Conservation (phyloP, 2,329 filamentous ascomycete species). For the Stemphylium lycopersici region DNA sequence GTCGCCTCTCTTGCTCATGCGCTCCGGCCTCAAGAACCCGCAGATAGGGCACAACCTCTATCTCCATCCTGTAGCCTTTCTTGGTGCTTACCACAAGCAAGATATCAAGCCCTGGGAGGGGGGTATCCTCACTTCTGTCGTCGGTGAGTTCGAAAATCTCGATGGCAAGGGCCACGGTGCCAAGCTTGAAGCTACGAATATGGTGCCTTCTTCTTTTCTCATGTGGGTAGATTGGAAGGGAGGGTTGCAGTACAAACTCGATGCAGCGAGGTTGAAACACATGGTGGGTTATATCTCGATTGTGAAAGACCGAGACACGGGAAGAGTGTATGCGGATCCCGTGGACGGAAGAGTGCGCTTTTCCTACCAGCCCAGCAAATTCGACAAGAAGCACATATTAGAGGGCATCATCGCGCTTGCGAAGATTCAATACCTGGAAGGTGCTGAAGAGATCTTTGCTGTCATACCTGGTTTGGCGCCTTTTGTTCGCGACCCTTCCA, state of each 20-base stretch:
- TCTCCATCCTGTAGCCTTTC: slow-evolving; percentile 72
- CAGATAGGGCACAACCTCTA: slow-evolving; percentile 84
- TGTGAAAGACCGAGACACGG: slow-evolving; percentile 75
- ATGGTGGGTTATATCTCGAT: slow-evolving; percentile 76
- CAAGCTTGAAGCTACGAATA: slow-evolving; percentile 78
- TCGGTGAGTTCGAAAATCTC: slow-evolving; percentile 78
- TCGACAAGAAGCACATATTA: slow-evolving; percentile 74
- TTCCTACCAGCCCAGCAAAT: slow-evolving; percentile 71
- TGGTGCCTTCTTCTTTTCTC: slow-evolving; percentile 73
- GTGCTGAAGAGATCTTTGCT: slow-evolving; percentile 79
- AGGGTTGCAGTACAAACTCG: slow-evolving; percentile 74
- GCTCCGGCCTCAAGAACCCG: slow-evolving; percentile 79
- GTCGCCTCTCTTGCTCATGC: slow-evolving; percentile 75
- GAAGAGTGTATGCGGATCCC: slow-evolving; percentile 75
- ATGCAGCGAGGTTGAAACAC: slow-evolving; percentile 70
- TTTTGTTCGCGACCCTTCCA: slow-evolving; percentile 60
- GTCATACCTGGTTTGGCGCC: slow-evolving; percentile 66
- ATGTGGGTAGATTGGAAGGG: slow-evolving; percentile 69
- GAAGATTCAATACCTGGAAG: slow-evolving; percentile 78
- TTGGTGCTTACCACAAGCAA: slow-evolving; percentile 69
- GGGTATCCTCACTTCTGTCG: slow-evolving; percentile 78
- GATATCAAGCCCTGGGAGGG: slow-evolving; percentile 70
- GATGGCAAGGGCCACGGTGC: slow-evolving; percentile 80
- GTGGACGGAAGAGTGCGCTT: slow-evolving; percentile 68
- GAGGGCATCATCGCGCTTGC: slow-evolving; percentile 74